Evolutionary conservation across 306 rosid genomes (phyloP), one percentile per base, ranked within the genome.

Genomic region (Prunus mume): DNA sequence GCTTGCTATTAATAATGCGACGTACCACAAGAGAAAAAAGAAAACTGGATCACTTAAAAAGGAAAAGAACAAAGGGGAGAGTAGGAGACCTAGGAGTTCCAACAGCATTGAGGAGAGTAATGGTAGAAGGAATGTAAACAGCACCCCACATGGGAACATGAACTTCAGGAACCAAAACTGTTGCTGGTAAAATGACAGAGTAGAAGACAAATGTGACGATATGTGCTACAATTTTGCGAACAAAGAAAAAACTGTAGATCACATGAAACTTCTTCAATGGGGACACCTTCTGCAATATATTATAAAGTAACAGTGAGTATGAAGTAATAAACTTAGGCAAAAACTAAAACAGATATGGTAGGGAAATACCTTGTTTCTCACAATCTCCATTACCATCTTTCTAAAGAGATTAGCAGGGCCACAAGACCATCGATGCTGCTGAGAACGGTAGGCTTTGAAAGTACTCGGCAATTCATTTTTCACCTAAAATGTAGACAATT

Each of bases 341-440:
- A 79, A 76, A 55, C 30, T 30, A 67, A 54, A 50, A 65, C 3
- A 50, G 27, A 19, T n/a, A 68, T 2, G 57, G 3, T 28, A 9
- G 41, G 60, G 18, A 3, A 25, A 65, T 77, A 89, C 98, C 95
- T 89, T 89, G 86, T 83, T 92, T 86, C 87, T 90, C 69, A 90
- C 0, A 75, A 94, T 94, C 85, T 94, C 98, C 89, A 78, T 83
- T 51, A 75, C 91, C 95, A 90, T 87, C 87, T 94, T 94, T 69
- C 79, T 86, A 82, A 94, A 94, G 67, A 94, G 97, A 84, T 91
- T 91, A 8, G 98, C 98, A 1, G 97, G 97, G 71, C 97, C 97
- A 78, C 98, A 94, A 67, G 97, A 94, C 97, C 98, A 92, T 20
- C 98, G 68, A 79, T 94, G 98, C 79, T 94, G 98, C 85, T 94